Evolutionary conservation across 2,329 filamentous ascomycete species (phyloP).

Genomic region (Cercospora zeina): DNA sequence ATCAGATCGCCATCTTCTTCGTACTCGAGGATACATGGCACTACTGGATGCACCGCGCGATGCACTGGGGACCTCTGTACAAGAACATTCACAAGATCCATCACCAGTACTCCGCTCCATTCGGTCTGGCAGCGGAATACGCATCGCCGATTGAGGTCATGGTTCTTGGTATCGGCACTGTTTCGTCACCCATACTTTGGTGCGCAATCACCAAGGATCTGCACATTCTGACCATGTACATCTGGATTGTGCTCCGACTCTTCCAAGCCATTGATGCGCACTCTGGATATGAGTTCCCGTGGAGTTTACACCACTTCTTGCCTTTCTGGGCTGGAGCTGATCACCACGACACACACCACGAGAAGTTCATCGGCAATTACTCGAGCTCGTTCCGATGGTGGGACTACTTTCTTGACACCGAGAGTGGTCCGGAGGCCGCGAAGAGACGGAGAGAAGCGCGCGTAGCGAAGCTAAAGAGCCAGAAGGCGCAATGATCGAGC

Average conservation of each 20-base stretch:
- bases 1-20: constrained; percentile 93
- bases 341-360: constrained; percentile 96
- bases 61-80: constrained; percentile 95
- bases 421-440: constrained; percentile 82
- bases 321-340: constrained; percentile 98
- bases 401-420: constrained; percentile 92
- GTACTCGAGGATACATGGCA: constrained; percentile 96
- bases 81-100: constrained; percentile 98
- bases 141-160: constrained; percentile 96
- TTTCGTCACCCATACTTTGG: constrained; percentile 80
- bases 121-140: constrained; percentile 94
- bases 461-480: constrained; percentile 66
- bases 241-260: constrained; percentile 88
- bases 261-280: constrained; percentile 98
- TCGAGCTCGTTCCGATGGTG: constrained; percentile 98
- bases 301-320: constrained; percentile 91
- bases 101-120: constrained; percentile 97
- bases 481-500: constrained; percentile 40
- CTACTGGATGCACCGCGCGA: constrained; percentile 89
- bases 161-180: constrained; percentile 84
- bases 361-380: constrained; percentile 98
- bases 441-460: constrained; percentile 81
- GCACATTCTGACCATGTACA: constrained; percentile 96
- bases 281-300: constrained; percentile 97
- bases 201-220: constrained; percentile 80